Base-by-base conservation (phyloP, 345 rosid species). In the Eucalyptus polyanthemos region DNA sequence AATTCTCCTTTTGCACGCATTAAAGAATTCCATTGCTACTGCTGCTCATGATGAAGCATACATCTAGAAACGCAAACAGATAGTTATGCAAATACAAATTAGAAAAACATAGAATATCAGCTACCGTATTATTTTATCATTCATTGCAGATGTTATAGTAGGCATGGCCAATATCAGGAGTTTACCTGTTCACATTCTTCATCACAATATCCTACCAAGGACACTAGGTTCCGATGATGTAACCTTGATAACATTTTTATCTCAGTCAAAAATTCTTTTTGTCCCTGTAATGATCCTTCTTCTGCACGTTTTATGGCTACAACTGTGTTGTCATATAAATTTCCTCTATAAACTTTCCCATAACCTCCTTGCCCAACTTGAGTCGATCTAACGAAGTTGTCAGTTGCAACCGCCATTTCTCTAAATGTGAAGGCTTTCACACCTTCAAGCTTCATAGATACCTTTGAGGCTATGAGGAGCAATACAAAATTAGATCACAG, bases 291-390 rank as follows among this genome's bases (percentile, higher is more conserved):
- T 12, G 99, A 97, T 86, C 94, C 97, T 91, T 95, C 97, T 92
- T 95, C 95, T 58, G 99, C 96, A 44, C 97, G 96, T 92, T 97
- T 97, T 91, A 96, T 94, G 89, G 99, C 99, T 91, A 95, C 98
- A 3, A 93, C 88, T 37, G 94, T 92, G 90, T 90, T 92, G 90
- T 95, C 97, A 50, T 92, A 91, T 88, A 97, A 91, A 90, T 90
- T 91, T 89, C 99, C 99, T 95, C 91, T 93, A 88, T 96, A 96
- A 80, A 97, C 99, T 92, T 94, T 96, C 88, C 99, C 99, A 89
- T 97, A 96, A 44, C 99, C 99, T 90, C 99, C 99, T 81, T 90
- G 95, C 81, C 99, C 99, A 90, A 97, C 96, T 94, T 94, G 91
- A 90, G 95, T 87, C 50, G 96, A 94, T 93, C 89, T 91, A 90